phyloP scores from a whole-genome alignment of 2,329 filamentous ascomycete genomes.

The Colletotrichum godetiae region DNA sequence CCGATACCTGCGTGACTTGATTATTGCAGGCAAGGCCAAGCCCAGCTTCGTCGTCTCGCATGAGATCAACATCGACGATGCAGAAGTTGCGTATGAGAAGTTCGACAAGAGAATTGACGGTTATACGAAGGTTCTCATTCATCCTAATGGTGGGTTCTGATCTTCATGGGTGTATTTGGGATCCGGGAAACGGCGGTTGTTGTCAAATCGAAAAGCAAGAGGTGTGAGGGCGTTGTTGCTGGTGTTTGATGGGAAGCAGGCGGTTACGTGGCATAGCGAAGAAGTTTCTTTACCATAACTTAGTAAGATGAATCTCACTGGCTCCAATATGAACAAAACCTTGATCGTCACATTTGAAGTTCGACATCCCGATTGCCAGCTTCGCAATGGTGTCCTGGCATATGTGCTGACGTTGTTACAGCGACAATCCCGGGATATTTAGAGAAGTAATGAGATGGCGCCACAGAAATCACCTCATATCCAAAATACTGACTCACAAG shows the following conservation, averaged over 20 bases:
- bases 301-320: neutral
- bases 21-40: constrained; percentile 72
- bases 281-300: neutral
- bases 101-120: constrained; percentile 75
- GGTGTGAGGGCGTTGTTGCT: neutral
- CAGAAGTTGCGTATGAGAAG: constrained; percentile 70
- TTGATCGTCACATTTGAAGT: too few relatives aligned
- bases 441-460: too few relatives aligned
- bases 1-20: constrained; percentile 72
- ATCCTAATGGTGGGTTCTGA: constrained; percentile 65
- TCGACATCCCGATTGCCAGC: too few relatives aligned
- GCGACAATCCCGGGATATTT: too few relatives aligned
- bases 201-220: neutral
- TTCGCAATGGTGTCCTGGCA: too few relatives aligned
- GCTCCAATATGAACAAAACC: too few relatives aligned
- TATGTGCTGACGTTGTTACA: too few relatives aligned
- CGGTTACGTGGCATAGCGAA: neutral
- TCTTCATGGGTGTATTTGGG: too few relatives aligned
- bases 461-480: too few relatives aligned
- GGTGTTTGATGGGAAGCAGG: neutral
- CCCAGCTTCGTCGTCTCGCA: constrained; percentile 76
- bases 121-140: constrained; percentile 76
- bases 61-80: constrained; percentile 72
- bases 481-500: too few relatives aligned
- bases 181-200: neutral